phyloP scores from a whole-genome alignment of 2,329 filamentous ascomycete species.

The Aspergillus piperis region DNA sequence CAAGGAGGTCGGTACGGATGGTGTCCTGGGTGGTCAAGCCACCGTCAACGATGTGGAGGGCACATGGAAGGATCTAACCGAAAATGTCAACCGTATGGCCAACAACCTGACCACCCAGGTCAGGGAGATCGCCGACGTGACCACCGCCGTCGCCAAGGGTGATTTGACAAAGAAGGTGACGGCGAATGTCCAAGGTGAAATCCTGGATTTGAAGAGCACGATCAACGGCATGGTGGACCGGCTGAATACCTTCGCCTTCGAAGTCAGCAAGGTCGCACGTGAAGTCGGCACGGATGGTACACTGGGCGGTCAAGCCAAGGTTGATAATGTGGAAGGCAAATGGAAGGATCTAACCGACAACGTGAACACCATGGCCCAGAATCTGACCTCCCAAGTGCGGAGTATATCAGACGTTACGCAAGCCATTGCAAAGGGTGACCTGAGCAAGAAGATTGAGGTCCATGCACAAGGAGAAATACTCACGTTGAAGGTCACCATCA shows the following conservation, averaged over 20 bases:
- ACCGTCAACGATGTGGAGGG: conserved; percentile 95
- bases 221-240: conserved; percentile 70
- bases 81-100: conserved; percentile 97
- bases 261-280: conserved; percentile 66
- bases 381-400: conserved; percentile 69
- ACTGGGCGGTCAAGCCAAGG: conserved; percentile 64
- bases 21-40: conserved; percentile 88
- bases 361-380: conserved; percentile 68
- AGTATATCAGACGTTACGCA: conserved; percentile 93
- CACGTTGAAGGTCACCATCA: conserved; percentile 92
- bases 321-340: conserved; percentile 66
- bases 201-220: conserved; percentile 90
- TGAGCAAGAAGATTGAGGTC: conserved; percentile 94
- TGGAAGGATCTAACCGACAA: conserved; percentile 69
- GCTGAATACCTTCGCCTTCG: conserved; percentile 64
- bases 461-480: conserved; percentile 94
- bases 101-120: conserved; percentile 98
- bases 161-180: conserved; percentile 96
- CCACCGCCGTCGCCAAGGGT: conserved; percentile 89
- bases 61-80: conserved; percentile 94
- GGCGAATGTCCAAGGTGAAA: conserved; percentile 90
- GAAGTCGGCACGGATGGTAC: conserved; percentile 67
- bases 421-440: conserved; percentile 91
- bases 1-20: conserved; percentile 94
- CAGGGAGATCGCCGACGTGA: conserved; percentile 94